These are phyloP conservation scores for Licmophora abbreviata DNA, from an alignment of 108 stramenopile species.

Conservation along the genomic window DNA sequence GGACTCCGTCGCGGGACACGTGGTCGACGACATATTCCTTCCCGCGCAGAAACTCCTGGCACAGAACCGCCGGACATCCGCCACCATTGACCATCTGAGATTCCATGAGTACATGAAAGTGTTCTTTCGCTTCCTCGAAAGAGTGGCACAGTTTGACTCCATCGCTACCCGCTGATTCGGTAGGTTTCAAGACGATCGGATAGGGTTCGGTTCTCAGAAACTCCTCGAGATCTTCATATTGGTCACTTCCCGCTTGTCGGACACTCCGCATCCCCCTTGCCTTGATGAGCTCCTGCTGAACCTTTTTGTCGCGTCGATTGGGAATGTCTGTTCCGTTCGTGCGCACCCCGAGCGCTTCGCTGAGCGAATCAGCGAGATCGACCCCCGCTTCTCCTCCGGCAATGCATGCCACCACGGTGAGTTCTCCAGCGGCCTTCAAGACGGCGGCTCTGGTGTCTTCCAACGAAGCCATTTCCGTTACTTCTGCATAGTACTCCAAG, in stretches of 20 bases:
- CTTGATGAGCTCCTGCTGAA: constrained; percentile 76
- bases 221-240: constrained; percentile 48
- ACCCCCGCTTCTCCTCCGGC: constrained; percentile 86
- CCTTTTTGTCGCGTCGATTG: constrained; percentile 77
- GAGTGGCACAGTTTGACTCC: constrained; percentile 40
- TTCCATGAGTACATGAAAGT: constrained; percentile 34
- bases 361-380: constrained; percentile 58
- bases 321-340: constrained; percentile 65
- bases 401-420: constrained; percentile 41
- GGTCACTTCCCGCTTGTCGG: constrained; percentile 67
- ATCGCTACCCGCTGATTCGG: constrained; percentile 82
- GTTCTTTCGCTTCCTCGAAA: constrained; percentile 40
- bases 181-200: constrained; percentile 90
- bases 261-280: constrained; percentile 67
- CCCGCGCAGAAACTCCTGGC: constrained; percentile 47
- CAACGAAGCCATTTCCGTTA: constrained; percentile 41
- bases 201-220: constrained; percentile 52
- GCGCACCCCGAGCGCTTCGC: constrained; percentile 47
- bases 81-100: constrained; percentile 38
- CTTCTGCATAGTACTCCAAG: constrained; percentile 48
- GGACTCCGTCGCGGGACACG: constrained; percentile 60
- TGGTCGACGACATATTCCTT: constrained; percentile 75
- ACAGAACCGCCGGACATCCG: constrained; percentile 21
- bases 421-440: constrained; percentile 20
- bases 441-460: constrained; percentile 27